These are phyloP conservation scores for Rhizophagus clarus DNA, from an alignment of 192 early-diverging fungal species.

Conservation along the genomic window DNA sequence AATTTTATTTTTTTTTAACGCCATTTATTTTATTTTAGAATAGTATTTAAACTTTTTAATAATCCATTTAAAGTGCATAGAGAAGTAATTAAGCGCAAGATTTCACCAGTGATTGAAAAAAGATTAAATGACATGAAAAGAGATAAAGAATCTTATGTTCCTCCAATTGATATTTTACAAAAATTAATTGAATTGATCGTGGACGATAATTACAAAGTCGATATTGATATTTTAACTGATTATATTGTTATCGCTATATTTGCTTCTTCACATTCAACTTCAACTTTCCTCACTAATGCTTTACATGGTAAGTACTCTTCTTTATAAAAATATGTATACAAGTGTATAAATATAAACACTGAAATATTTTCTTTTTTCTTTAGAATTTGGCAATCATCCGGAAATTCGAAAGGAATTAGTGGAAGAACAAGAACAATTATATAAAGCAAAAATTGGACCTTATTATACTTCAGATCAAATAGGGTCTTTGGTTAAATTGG, in stretches of 20 bases:
- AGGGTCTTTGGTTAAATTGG: background rate
- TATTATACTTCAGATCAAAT: background rate
- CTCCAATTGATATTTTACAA: background rate
- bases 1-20: background rate
- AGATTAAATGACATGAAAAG: background rate
- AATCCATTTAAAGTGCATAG: background rate
- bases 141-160: background rate
- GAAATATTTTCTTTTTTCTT: background rate
- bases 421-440: slow-evolving; percentile 6
- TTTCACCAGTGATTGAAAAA: background rate
- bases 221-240: background rate
- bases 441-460: background rate
- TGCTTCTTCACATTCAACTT: background rate
- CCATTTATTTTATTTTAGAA: background rate
- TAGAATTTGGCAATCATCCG: background rate
- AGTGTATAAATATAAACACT: too few species aligned
- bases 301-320: background rate
- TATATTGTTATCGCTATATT: background rate
- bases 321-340: background rate
- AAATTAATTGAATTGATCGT: background rate
- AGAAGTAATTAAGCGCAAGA: background rate
- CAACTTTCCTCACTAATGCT: background rate
- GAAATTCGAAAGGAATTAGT: slow-evolving; percentile 3
- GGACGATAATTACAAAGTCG: background rate
- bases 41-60: background rate